Evolutionary conservation across 2,329 filamentous ascomycete genomes (phyloP).

Genomic region (Colletotrichum sidae): DNA sequence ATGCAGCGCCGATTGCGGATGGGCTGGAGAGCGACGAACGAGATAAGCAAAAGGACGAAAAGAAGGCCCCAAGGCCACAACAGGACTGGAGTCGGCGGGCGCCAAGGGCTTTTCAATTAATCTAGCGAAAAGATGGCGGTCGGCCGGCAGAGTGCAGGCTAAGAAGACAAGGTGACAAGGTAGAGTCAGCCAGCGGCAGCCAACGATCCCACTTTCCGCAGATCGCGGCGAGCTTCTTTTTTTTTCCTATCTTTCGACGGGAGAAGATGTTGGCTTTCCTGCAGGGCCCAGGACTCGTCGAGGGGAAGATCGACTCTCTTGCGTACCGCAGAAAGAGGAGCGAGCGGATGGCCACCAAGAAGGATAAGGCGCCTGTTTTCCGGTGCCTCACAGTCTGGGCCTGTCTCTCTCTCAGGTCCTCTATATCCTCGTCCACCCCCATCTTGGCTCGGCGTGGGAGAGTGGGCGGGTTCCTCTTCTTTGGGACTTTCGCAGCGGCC

Average conservation of each 20-base stretch:
- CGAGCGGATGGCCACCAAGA: no score
- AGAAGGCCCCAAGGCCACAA: slow-evolving; percentile 35
- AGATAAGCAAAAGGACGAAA: slow-evolving; percentile 34
- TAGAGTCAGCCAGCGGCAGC: slow-evolving; percentile 21
- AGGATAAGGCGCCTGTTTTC: no score
- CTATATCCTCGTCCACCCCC: not conserved
- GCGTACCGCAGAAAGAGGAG: no score
- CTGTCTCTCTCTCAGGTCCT: not conserved
- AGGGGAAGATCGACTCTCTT: no score
- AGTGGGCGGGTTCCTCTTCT: slow-evolving; percentile 14
- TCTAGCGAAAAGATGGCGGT: slow-evolving; percentile 31
- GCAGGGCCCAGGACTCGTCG: no score
- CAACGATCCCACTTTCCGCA: slow-evolving; percentile 27
- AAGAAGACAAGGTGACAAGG: slow-evolving; percentile 26
- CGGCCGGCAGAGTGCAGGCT: slow-evolving; percentile 35
- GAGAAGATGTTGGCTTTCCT: not conserved
- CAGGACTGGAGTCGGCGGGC: slow-evolving; percentile 31
- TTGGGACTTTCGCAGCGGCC: slow-evolving; percentile 12
- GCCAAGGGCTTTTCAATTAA: slow-evolving; percentile 35
- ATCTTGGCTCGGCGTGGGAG: no score
- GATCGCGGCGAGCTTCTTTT: slow-evolving; percentile 21
- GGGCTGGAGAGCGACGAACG: slow-evolving; percentile 27
- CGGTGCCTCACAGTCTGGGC: no score
- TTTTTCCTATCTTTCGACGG: not conserved
- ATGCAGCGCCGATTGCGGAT: slow-evolving; percentile 34